Base-by-base conservation (phyloP, 2,329 filamentous ascomycete species). In the Fusarium protoensiforme region DNA sequence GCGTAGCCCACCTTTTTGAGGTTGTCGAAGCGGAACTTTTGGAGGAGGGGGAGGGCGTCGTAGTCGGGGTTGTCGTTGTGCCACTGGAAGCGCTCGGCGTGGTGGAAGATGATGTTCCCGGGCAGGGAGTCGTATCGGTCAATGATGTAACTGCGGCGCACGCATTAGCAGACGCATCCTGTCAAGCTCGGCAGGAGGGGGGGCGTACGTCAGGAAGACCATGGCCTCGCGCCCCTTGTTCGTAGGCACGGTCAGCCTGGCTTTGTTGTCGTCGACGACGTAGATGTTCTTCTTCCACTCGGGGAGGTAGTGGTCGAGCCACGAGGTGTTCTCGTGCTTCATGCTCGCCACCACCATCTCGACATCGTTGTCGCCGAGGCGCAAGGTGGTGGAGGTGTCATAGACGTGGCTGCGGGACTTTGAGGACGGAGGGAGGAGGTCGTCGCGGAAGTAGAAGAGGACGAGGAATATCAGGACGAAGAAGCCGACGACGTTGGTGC, bases 1-100 rank as follows among this genome's bases (percentile, higher is more conserved):
- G 87, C 86, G 77, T 91, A 92, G 53, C 89, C 90, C 59, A 85
- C 82, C 61, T 83, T 79, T 56, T 85, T 84, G n/a, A 91, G 83
- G 65, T 88, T 85, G 22, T 85, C 79, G 24, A 88, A 77, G 29
- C 84, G 85, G 18, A 91, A 83, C 41, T 81, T 81, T 58, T 83
- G 84, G 65, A 91, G 84, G 4, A 86, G 83, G 4, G 83, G 81
- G 20, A 89, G 84, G n/a, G 85, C 87, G 76, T 89, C 87, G 81
- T 89, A 86, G 60, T 88, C 81, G 8, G 86, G 85, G 61, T 86
- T 84, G 75, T 89, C 87, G 76, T 87, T 87, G 78, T 89, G 87
- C 87, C 87, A 89, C 63, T 85, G 83, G 75, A 85, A 86, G 61
- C 84, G 84, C 67, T 84, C 81, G 64, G 84, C 84, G 75, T 86